Base-by-base conservation (phyloP, 139 green algal species). In the Tetradesmus lagerheimii region DNA sequence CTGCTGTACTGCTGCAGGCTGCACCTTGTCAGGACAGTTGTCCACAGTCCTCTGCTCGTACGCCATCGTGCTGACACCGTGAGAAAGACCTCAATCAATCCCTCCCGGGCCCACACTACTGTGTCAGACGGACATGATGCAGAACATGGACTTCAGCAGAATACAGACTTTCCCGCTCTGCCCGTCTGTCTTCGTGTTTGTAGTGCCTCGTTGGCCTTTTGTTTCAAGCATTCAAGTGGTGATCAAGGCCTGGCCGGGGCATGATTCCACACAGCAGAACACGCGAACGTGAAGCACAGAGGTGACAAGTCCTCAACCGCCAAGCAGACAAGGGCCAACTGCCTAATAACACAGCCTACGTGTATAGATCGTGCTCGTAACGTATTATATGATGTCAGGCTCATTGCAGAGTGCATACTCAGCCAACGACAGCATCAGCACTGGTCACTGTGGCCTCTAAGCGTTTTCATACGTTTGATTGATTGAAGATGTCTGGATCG, bases 1-100 rank as follows among this genome's bases (percentile, higher is more conserved):
- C 20, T 47, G 15, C 20, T 29, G 29, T n/a, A n/a, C 39, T 87
- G 89, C 79, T 74, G 75, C 66, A 80, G 67, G 18, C 27, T 66
- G 50, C 11, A 93, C 92, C 91, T 93, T 93, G 85, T 95, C 92
- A 77, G 92, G 92, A 79, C 89, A 92, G 53, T 95, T 95, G 34
- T 93, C 92, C 35, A 95, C 91, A 11, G 35, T 81, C 11, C 92
- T 85, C 43, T 41, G 35, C 35, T 45, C 50, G 23, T 64, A 77
- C 2, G 53, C 80, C 53, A 86, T 86, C 12, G 12, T 85, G 29
- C 39, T 31, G 39, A 80, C 2, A 89, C 1, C 9, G 35, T 18
- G 9, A 75, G 64, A 20, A 15, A 38, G 39, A 89, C 11, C 3
- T 27, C 50, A 80, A 80, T 11, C 53, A 41, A 23, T 16, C 83